Conservation (phyloP, 108 stramenopile genomes). For the Nitzschia sp. region DNA sequence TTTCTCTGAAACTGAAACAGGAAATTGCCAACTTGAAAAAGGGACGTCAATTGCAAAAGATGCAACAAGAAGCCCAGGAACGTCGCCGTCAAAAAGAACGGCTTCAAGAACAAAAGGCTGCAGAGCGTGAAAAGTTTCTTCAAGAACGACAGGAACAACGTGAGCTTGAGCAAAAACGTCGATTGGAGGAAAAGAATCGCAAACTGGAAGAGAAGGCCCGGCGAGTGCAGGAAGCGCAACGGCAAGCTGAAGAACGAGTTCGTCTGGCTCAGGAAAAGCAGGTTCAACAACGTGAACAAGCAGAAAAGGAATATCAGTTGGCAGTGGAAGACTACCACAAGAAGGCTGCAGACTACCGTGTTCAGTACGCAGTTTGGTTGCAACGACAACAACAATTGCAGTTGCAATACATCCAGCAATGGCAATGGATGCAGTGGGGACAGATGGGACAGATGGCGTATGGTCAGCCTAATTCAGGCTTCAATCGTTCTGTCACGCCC, state of each 20-base stretch:
- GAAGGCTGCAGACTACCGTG: conserved; percentile 12
- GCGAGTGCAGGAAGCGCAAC: conserved; percentile 10
- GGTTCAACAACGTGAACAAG: neutral
- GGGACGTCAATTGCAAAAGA: conserved; percentile 29
- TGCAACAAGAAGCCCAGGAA: conserved; percentile 38
- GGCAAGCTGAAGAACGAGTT: conserved; percentile 15
- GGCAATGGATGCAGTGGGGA: neutral
- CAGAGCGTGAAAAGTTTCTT: conserved; percentile 10
- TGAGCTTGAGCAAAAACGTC: conserved; percentile 28
- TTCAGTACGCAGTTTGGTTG: conserved; percentile 20
- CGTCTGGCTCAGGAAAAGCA: neutral
- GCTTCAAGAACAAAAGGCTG: conserved; percentile 21
- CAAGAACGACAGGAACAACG: conserved; percentile 44
- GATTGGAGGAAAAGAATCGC: conserved; percentile 22
- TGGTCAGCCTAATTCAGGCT: neutral
- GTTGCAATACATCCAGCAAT: conserved; percentile 21
- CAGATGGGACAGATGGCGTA: conserved; percentile 11
- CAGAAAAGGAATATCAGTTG: conserved; percentile 16
- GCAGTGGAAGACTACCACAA: conserved; percentile 20
- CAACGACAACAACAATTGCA: conserved; percentile 31
- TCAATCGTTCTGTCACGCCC: neutral
- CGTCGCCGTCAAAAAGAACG: conserved; percentile 19
- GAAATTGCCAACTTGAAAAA: conserved; percentile 62
- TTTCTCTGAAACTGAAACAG: conserved; percentile 43
- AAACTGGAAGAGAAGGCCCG: conserved; percentile 30